Conservation (phyloP, 257 asterid species). For the Solanum peruvianum region DNA sequence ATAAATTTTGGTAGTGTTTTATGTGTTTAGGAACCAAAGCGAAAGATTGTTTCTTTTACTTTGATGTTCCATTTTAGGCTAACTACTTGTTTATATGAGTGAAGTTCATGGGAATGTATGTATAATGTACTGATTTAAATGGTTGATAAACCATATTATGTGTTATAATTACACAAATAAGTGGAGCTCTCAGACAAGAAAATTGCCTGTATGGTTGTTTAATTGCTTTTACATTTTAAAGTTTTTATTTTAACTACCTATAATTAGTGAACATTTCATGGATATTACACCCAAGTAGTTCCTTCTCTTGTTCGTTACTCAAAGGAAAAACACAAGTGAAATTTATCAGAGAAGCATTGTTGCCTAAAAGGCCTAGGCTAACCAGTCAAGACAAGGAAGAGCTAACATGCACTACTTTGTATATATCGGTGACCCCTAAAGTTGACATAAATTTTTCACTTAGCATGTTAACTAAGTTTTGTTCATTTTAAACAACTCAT, state of each 20-base stretch:
- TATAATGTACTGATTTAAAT: neutral
- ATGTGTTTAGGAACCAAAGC: neutral
- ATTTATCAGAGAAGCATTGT: neutral
- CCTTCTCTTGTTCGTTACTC: neutral
- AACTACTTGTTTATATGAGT: neutral
- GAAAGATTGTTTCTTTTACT: neutral
- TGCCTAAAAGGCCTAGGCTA: neutral
- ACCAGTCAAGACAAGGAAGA: neutral
- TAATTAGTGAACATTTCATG: neutral
- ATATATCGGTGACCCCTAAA: too few relatives aligned
- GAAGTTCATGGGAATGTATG: neutral
- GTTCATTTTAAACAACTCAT: neutral
- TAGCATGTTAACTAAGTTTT: too few relatives aligned
- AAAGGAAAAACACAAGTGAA: neutral
- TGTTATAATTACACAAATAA: neutral
- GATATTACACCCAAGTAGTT: neutral
- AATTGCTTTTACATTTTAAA: neutral
- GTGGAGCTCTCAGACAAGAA: neutral
- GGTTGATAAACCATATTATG: neutral
- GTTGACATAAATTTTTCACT: too few relatives aligned
- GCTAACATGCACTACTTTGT: neutral
- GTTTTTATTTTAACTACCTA: neutral
- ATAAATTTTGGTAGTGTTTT: neutral
- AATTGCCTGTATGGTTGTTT: neutral
- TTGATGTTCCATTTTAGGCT: neutral